A percentile compares a stretch with the other conserved stretches of the same genome.
Evolutionary conservation across 2,329 filamentous ascomycete species (phyloP).

Genomic region (Fusarium sp.): DNA sequence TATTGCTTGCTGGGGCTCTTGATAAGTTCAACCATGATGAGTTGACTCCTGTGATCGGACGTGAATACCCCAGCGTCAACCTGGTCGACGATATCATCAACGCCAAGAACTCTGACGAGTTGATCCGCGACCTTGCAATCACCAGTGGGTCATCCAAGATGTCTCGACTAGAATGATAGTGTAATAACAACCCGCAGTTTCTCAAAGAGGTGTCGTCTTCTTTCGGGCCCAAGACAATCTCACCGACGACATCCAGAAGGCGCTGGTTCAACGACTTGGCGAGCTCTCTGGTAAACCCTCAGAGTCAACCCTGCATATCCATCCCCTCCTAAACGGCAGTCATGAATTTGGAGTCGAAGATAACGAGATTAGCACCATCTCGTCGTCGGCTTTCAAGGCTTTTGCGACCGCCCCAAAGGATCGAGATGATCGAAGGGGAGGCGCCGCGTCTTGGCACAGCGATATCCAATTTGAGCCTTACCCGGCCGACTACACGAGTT

Average conservation of each 20-base stretch:
- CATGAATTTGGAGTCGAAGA: conserved; percentile 68
- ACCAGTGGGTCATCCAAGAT: conserved; percentile 60
- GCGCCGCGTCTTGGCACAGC: conserved; percentile 59
- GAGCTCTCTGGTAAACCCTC: conserved; percentile 72
- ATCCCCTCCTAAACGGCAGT: conserved; percentile 70
- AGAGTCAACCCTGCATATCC: conserved; percentile 72
- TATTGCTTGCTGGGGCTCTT: conserved; percentile 16
- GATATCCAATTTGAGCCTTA: conserved; percentile 72
- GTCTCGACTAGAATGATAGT: background rate
- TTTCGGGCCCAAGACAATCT: conserved; percentile 73
- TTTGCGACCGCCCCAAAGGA: conserved; percentile 23
- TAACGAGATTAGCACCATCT: conserved; percentile 73
- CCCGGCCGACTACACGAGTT: conserved; percentile 70
- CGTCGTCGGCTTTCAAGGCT: conserved; percentile 52
- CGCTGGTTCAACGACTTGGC: conserved; percentile 72
- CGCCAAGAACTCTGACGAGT: conserved; percentile 67
- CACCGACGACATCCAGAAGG: conserved; percentile 72
- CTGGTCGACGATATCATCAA: conserved; percentile 62
- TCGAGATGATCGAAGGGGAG: conserved; percentile 49
- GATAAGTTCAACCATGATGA: conserved; percentile 49
- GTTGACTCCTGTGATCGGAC: conserved; percentile 66
- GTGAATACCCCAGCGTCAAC: conserved; percentile 67
- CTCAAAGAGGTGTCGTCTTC: conserved; percentile 76
- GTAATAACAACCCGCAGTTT: conserved; percentile 60
- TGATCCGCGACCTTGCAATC: conserved; percentile 73